Evolutionary conservation across 306 rosid species (phyloP).

Genomic region (Myrica gale): DNA sequence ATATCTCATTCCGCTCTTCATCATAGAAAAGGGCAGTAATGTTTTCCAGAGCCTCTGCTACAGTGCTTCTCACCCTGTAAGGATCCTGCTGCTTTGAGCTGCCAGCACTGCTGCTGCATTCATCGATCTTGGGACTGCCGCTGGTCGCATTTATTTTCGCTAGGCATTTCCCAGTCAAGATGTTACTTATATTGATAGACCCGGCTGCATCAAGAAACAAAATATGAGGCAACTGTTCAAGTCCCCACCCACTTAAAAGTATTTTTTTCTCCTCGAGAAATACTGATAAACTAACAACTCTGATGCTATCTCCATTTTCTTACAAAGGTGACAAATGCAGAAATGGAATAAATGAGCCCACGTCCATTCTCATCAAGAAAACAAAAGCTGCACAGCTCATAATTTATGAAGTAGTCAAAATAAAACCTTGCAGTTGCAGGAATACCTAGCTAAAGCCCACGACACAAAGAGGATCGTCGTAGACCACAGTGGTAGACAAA

Average conservation of each 20-base stretch:
- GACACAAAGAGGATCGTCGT: neutral
- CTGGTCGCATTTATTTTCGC: slow-evolving; percentile 69
- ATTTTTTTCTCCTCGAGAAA: neutral
- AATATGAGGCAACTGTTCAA: slow-evolving; percentile 1
- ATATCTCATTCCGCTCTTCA: slow-evolving; percentile 89
- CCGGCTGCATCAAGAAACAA: slow-evolving; percentile 55
- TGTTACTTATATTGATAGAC: slow-evolving; percentile 87
- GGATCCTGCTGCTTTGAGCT: slow-evolving; percentile 41
- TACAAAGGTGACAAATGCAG: neutral
- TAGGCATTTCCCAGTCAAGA: slow-evolving; percentile 81
- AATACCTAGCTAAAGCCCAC: neutral
- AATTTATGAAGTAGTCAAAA: neutral
- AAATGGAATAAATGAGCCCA: neutral
- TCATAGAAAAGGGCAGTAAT: slow-evolving; percentile 87
- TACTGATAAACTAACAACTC: neutral
- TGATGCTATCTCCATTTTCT: neutral
- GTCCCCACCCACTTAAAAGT: neutral
- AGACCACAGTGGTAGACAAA: neutral
- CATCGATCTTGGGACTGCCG: slow-evolving; percentile 31
- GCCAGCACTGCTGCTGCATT: slow-evolving; percentile 40
- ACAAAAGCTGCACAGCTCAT: neutral
- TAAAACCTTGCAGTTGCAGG: neutral
- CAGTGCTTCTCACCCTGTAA: slow-evolving; percentile 59
- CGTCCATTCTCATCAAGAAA: neutral
- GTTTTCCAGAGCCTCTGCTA: slow-evolving; percentile 86